A percentile compares a stretch with the other conserved stretches of the same genome.
Evolutionary conservation across 1,284 basidiomycete species (phyloP).

Genomic region (Ceratobasidium sp.): DNA sequence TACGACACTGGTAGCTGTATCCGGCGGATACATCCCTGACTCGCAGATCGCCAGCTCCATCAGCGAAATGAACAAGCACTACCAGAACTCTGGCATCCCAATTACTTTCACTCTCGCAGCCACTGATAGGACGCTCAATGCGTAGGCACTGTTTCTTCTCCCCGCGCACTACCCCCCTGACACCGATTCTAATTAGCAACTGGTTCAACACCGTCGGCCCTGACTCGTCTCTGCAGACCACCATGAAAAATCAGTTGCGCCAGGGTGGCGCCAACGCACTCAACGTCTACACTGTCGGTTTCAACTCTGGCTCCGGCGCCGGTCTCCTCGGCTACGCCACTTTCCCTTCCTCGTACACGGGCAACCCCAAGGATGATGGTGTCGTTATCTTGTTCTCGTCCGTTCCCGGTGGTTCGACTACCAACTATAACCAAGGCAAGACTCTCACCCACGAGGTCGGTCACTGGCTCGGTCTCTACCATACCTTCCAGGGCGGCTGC

Average conservation of each 20-base stretch:
- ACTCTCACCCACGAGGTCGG: slow-evolving; percentile 44
- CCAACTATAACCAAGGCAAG: slow-evolving; percentile 52
- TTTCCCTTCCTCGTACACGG: slow-evolving; percentile 32
- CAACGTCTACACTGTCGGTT: slow-evolving; percentile 43
- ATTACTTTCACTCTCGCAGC: slow-evolving; percentile 52
- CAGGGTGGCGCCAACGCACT: slow-evolving; percentile 38
- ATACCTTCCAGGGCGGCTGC: slow-evolving; percentile 70
- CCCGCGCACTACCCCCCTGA: background rate
- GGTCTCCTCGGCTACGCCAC: slow-evolving; percentile 49
- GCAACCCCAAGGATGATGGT: slow-evolving; percentile 50
- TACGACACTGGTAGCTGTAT: slow-evolving; percentile 1
- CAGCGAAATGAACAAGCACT: slow-evolving; percentile 62
- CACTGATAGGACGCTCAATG: background rate
- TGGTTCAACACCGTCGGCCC: slow-evolving; percentile 54
- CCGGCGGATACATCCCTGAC: slow-evolving; percentile 57
- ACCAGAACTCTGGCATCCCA: slow-evolving; percentile 49
- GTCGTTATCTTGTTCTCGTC: slow-evolving; percentile 51
- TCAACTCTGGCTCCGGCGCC: slow-evolving; percentile 42
- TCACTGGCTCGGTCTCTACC: slow-evolving; percentile 62
- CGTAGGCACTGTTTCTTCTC: background rate
- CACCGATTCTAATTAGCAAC: background rate
- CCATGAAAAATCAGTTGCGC: slow-evolving; percentile 59
- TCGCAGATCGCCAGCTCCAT: slow-evolving; percentile 60
- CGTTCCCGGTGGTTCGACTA: slow-evolving; percentile 52
- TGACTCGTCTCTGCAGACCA: slow-evolving; percentile 57